Conservation (phyloP, 108 stramenopile genomes). For the Skeletonema potamos region DNA sequence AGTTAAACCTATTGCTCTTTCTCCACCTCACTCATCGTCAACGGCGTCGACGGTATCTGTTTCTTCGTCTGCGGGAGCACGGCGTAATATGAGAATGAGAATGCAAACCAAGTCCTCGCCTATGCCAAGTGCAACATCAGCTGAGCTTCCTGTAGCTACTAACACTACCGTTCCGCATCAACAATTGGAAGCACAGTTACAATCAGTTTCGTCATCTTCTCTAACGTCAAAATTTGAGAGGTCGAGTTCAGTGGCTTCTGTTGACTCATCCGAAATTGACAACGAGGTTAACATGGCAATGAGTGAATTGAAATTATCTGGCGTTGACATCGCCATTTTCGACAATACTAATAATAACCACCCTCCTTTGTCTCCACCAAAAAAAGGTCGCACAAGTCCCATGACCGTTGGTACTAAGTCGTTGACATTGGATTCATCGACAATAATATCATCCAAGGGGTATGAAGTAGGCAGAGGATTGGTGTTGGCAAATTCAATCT, state of each 20-base stretch:
- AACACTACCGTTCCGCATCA: constrained; percentile 4
- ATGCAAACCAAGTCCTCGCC: constrained; percentile 14
- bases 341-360: neutral
- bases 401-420: constrained; percentile 36
- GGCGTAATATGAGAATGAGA: constrained; percentile 35
- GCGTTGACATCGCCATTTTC: constrained; percentile 35
- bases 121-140: neutral
- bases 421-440: constrained; percentile 22
- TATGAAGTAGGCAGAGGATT: neutral
- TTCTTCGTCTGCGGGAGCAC: constrained; percentile 12
- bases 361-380: neutral
- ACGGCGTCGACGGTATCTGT: neutral
- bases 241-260: constrained; percentile 62
- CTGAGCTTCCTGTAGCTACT: neutral
- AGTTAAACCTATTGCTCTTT: neutral
- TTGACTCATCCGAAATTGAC: constrained; percentile 63
- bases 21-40: neutral
- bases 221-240: neutral
- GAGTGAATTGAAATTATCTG: constrained; percentile 55
- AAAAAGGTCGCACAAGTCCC: constrained; percentile 21
- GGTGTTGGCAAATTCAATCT: constrained; percentile 7
- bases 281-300: constrained; percentile 72
- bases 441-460: neutral
- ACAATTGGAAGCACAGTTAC: neutral
- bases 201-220: constrained; percentile 2